Evolutionary conservation across 2,329 filamentous ascomycete species (phyloP), one percentile per base, ranked within the genome.

Genomic region (Penicillium paneum): DNA sequence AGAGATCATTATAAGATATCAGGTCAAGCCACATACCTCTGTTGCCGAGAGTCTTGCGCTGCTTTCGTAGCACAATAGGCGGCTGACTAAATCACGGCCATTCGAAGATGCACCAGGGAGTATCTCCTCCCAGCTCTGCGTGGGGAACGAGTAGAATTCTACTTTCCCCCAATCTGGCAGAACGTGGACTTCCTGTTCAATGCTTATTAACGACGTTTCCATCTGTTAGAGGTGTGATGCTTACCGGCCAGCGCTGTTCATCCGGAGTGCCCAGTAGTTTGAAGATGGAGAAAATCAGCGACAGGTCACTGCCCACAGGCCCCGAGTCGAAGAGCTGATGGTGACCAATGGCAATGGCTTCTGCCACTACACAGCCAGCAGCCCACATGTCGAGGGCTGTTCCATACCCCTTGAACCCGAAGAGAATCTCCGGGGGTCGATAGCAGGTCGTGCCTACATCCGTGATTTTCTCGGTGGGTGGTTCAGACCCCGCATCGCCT

Each of bases 371-470:
- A 58, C 88, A 87, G 1, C 95, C 94, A 0, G 88, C 82, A 4
- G 86, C 89, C 94, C 95, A 99, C 74, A 97, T 85, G 71, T 99
- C 94, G 3, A 97, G 80, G 8, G 83, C 79, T 0, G 82, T 71
- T 2, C 81, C 83, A 67, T 99, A 99, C 0, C 78, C 76, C 46
- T 81, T 84, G 70, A 92, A 81, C 0, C 91, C 94, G 69, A 99
- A 97, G 7, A 99, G 79, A 0, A 92, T 83, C 68, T 99, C 95
- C 0, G 94, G 94, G 0, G 93, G 83, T 19, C 95, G 85, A 74
- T 99, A 99, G 45, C 89, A 84, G 0, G 92, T 93, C 1, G 93
- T 97, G 34, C 94, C 94, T 26, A 99, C 89, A 70, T 99, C 95
- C 8, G 94, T 87, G 49, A 96, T 88, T 73, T 97, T 97, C 51